phyloP scores from a whole-genome alignment of 805 yeast genomes.

The Candida krabiensis region DNA sequence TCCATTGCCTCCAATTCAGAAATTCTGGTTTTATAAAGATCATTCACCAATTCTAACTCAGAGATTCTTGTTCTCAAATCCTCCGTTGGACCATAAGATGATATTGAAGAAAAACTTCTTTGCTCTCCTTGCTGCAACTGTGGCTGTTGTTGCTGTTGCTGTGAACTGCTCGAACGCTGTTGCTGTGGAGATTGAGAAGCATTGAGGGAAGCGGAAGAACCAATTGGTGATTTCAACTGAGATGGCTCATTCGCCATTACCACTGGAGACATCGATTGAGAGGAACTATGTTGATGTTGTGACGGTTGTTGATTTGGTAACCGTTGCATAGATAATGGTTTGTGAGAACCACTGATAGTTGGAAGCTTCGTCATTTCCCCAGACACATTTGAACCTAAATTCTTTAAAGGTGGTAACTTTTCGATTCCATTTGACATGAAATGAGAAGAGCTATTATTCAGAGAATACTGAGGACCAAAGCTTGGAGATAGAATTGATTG shows the following conservation, averaged over 20 bases:
- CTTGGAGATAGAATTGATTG: slow-evolving; percentile 29
- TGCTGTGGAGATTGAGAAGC: slow-evolving; percentile 12
- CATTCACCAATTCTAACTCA: slow-evolving; percentile 89
- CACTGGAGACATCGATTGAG: slow-evolving; percentile 4
- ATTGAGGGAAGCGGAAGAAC: slow-evolving; percentile 4
- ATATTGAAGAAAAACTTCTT: slow-evolving; percentile 15
- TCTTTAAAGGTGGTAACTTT: slow-evolving; percentile 25
- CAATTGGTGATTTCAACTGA: slow-evolving; percentile 9
- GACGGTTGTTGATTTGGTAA: slow-evolving; percentile 5
- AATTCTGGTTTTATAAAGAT: slow-evolving; percentile 79
- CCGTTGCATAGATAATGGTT: slow-evolving; percentile 6
- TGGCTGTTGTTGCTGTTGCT: slow-evolving; percentile 11
- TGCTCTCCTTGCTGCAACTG: slow-evolving; percentile 16
- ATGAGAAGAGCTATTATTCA: slow-evolving; percentile 15
- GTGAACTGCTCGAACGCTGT: slow-evolving; percentile 9
- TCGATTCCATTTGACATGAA: slow-evolving; percentile 14
- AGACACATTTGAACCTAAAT: slow-evolving; percentile 6
- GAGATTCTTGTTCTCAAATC: slow-evolving; percentile 72
- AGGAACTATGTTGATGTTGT: background rate
- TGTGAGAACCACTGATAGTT: slow-evolving; percentile 3
- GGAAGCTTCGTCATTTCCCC: slow-evolving; percentile 6
- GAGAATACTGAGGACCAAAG: slow-evolving; percentile 33
- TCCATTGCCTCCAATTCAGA: slow-evolving; percentile 76
- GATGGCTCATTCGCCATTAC: background rate
- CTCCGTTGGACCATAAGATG: slow-evolving; percentile 15